Evolutionary conservation across 768 basidiomycete genomes (phyloP).

Genomic region (Boletus insuetus): DNA sequence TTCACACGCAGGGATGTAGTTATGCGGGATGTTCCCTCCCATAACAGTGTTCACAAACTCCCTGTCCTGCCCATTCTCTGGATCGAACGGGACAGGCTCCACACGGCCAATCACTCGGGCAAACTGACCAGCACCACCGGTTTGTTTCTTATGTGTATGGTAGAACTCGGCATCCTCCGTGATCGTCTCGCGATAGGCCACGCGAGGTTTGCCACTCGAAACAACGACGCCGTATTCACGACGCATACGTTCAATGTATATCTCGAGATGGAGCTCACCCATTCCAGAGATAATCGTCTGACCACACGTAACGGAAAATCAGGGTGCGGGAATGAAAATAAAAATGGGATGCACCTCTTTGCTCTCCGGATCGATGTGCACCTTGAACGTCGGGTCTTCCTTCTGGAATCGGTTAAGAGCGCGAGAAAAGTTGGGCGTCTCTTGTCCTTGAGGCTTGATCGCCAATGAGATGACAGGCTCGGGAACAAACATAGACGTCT

Average conservation of each 20-base stretch:
- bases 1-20: slow-evolving; percentile 92
- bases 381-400: slow-evolving; percentile 98
- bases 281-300: slow-evolving; percentile 99
- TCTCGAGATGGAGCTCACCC: slow-evolving; percentile 98
- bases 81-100: slow-evolving; percentile 78
- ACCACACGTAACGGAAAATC: neutral
- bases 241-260: slow-evolving; percentile 98
- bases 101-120: slow-evolving; percentile 89
- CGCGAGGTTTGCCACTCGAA: slow-evolving; percentile 91
- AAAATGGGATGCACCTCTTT: slow-evolving; percentile 65
- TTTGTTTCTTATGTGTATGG: slow-evolving; percentile 98
- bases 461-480: slow-evolving; percentile 97
- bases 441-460: slow-evolving; percentile 86
- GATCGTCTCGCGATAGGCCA: slow-evolving; percentile 95
- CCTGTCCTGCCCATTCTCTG: slow-evolving; percentile 77
- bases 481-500: slow-evolving; percentile 99
- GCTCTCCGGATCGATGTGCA: slow-evolving; percentile 90
- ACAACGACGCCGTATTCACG: slow-evolving; percentile 96
- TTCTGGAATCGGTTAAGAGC: slow-evolving; percentile 97
- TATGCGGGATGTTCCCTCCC: slow-evolving; percentile 87
- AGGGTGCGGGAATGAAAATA: neutral
- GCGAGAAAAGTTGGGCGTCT: slow-evolving; percentile 95
- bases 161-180: slow-evolving; percentile 77
- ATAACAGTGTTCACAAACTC: slow-evolving; percentile 87
- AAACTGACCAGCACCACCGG: slow-evolving; percentile 95